These are phyloP conservation scores for Suhomyces choctaworum DNA, from an alignment of 1,139 yeast species.

Conservation along the genomic window DNA sequence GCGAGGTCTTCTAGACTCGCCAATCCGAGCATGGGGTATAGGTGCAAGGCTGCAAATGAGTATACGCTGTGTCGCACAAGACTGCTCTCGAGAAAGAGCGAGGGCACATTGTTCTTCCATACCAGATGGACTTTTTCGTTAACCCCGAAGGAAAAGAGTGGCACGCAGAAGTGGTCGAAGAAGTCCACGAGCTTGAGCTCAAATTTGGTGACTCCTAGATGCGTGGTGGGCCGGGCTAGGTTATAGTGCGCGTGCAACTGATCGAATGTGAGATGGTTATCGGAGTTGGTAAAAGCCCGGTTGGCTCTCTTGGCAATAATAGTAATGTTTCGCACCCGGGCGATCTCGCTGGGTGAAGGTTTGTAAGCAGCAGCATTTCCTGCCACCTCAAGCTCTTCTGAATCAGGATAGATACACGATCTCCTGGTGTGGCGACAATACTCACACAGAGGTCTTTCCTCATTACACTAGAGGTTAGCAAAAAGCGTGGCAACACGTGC, in stretches of 20 bases:
- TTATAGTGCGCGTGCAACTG: slow-evolving; percentile 5
- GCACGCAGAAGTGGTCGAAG: slow-evolving; percentile 30
- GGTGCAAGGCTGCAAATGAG: slow-evolving; percentile 25
- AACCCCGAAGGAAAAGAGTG: slow-evolving; percentile 26
- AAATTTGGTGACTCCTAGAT: slow-evolving; percentile 28
- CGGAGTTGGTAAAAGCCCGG: background rate
- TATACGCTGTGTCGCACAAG: slow-evolving; percentile 26
- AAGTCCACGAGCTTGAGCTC: slow-evolving; percentile 33
- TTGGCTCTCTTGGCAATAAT: background rate
- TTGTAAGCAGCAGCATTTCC: background rate
- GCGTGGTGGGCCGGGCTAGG: slow-evolving; percentile 15
- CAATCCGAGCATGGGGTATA: slow-evolving; percentile 21
- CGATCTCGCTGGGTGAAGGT: background rate
- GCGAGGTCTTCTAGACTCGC: background rate
- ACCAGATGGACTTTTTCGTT: slow-evolving; percentile 24
- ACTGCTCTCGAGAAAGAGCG: slow-evolving; percentile 23
- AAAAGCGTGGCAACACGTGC: background rate
- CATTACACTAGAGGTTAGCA: slow-evolving; percentile 29
- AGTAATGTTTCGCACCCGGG: background rate
- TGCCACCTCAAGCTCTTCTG: background rate
- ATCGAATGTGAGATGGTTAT: slow-evolving; percentile 8
- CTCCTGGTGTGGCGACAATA: slow-evolving; percentile 37
- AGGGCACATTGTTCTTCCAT: slow-evolving; percentile 32
- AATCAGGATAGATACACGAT: slow-evolving; percentile 28
- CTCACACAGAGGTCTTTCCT: slow-evolving; percentile 38